Conservation (phyloP, 306 rosid genomes). For the Rosa rugosa region DNA sequence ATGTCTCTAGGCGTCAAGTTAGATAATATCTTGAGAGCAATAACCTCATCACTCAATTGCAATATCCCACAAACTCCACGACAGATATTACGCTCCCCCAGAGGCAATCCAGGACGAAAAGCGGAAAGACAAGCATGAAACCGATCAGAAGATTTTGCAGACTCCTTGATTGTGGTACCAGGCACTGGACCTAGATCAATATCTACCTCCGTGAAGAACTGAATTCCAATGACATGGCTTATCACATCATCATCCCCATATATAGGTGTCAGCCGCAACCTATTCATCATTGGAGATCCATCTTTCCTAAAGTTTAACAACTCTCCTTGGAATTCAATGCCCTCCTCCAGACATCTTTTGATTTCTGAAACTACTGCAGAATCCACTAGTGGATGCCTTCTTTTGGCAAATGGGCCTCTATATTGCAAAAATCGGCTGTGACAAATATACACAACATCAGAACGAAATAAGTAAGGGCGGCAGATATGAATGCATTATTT, state of each 20-base stretch:
- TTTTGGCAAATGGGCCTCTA: conserved; percentile 97
- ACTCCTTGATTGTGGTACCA: conserved; percentile 58
- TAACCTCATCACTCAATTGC: conserved; percentile 92
- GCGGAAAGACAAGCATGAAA: conserved; percentile 65
- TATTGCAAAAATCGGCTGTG: conserved; percentile 97
- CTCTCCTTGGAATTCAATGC: conserved; percentile 95
- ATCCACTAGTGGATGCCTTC: conserved; percentile 95
- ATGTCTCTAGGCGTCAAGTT: conserved; percentile 93
- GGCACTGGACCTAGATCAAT: conserved; percentile 91
- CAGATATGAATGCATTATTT: neutral
- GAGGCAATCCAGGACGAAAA: conserved; percentile 46
- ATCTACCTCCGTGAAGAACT: conserved; percentile 82
- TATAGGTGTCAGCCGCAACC: conserved; percentile 87
- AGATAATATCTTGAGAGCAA: conserved; percentile 88
- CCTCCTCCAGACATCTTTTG: conserved; percentile 84
- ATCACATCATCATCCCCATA: conserved; percentile 88
- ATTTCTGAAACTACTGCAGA: conserved; percentile 82
- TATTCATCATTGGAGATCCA: conserved; percentile 97
- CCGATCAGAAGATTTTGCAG: conserved; percentile 54
- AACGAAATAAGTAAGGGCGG: conserved; percentile 3
- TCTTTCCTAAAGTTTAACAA: conserved; percentile 95
- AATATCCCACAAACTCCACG: conserved; percentile 93
- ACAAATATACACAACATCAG: conserved; percentile 36
- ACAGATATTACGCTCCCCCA: conserved; percentile 75
- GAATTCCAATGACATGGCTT: conserved; percentile 93